These are phyloP conservation scores for Dendrothele bispora DNA, from an alignment of 768 basidiomycete species.

Conservation along the genomic window DNA sequence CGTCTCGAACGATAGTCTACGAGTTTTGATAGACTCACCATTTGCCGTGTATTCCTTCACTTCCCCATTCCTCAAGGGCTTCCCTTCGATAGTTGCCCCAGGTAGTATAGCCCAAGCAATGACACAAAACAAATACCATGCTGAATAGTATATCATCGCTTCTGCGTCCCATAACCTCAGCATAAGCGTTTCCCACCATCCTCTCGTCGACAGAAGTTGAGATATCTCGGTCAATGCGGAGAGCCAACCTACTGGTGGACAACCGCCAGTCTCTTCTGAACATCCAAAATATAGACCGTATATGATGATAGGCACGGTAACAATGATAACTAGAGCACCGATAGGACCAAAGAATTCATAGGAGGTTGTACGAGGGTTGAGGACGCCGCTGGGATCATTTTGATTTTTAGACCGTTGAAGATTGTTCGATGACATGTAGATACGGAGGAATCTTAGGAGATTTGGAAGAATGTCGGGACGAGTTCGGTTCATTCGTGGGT, in stretches of 20 bases:
- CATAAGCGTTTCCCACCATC: constrained; percentile 75
- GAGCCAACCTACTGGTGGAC: constrained; percentile 48
- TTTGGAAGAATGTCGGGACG: no score
- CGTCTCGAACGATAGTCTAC: no score
- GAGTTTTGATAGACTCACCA: constrained; percentile 56
- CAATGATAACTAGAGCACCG: constrained; percentile 68
- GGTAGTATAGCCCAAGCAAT: constrained; percentile 79
- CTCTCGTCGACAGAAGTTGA: constrained; percentile 43
- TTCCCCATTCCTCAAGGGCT: constrained; percentile 67
- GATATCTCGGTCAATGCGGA: constrained; percentile 42
- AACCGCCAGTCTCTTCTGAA: constrained; percentile 67
- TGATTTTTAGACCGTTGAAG: no score
- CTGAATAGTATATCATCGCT: constrained; percentile 72
- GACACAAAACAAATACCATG: constrained; percentile 87
- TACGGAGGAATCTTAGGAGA: no score
- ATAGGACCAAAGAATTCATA: constrained; percentile 85
- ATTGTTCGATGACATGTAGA: no score
- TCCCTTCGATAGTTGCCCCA: constrained; percentile 70
- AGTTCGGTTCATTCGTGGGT: no score
- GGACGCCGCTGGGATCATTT: no score
- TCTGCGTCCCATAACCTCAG: constrained; percentile 84
- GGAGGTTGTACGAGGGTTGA: constrained; percentile 45
- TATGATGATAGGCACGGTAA: constrained; percentile 66
- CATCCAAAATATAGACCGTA: constrained; percentile 80
- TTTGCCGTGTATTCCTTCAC: constrained; percentile 91